A percentile compares a stretch with the other conserved stretches of the same genome.
Evolutionary conservation across 2,329 filamentous ascomycete species (phyloP).

Genomic region (Beauveria varroae): DNA sequence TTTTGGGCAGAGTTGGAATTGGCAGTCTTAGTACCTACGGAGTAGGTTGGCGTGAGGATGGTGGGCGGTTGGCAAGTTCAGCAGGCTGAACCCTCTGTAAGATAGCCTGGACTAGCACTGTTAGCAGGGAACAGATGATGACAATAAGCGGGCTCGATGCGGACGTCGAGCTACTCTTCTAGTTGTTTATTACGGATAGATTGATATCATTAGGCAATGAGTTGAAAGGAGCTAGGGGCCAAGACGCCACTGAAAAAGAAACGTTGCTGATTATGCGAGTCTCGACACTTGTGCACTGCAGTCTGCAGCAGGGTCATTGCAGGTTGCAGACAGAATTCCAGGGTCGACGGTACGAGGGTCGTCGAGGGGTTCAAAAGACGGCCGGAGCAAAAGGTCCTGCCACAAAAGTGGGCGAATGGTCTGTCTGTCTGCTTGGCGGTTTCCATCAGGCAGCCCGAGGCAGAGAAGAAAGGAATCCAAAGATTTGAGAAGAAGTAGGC

Average conservation of each 20-base stretch:
- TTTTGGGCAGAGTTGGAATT: background rate
- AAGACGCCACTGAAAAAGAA: background rate
- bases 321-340: background rate
- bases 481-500: too few species aligned
- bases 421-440: background rate
- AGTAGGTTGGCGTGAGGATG: background rate
- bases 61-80: too few species aligned
- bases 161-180: background rate
- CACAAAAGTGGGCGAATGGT: background rate
- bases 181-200: too few species aligned
- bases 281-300: background rate
- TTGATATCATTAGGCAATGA: too few species aligned
- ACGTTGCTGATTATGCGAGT: background rate
- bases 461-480: background rate
- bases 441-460: background rate
- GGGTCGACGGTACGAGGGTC: background rate
- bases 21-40: background rate
- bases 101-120: background rate
- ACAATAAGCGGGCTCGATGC: background rate
- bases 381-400: constrained; percentile 1
- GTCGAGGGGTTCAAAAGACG: background rate
- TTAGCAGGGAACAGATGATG: background rate
- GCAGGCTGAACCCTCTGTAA: background rate
- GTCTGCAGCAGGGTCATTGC: background rate
- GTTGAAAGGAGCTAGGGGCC: too few species aligned